A percentile compares a stretch with the other conserved stretches of the same genome.
Evolutionary conservation across 1,284 basidiomycete species (phyloP).

Genomic region (Cutaneotrichosporon sp.): DNA sequence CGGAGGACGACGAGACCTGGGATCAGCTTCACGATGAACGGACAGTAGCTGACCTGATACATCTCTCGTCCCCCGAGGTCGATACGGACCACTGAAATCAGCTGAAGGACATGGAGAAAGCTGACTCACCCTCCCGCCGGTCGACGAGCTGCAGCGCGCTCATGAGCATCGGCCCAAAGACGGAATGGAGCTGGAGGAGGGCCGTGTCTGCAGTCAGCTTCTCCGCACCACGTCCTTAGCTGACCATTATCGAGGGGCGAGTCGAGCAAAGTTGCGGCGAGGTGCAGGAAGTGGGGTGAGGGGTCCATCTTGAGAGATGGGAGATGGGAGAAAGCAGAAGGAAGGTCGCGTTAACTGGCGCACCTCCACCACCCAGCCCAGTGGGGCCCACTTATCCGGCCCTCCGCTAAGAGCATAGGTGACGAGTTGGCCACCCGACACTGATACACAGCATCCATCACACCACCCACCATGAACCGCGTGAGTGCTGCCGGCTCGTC

Average conservation of each 20-base stretch:
- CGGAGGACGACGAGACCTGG: conserved; percentile 41
- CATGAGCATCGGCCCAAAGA: conserved; percentile 47
- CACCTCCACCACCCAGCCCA: not conserved
- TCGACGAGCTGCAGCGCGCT: conserved; percentile 48
- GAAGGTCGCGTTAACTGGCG: not conserved
- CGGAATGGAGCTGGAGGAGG: conserved; percentile 39
- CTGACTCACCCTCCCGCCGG: conserved; percentile 41
- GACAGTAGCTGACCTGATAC: conserved; percentile 33
- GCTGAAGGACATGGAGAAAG: conserved; percentile 31
- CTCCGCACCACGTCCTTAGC: not conserved
- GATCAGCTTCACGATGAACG: not conserved
- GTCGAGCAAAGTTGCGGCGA: conserved; percentile 34
- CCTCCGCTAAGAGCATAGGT: not conserved
- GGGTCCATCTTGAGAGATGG: not conserved
- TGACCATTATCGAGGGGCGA: conserved; percentile 15
- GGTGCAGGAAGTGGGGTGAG: conserved; percentile 27
- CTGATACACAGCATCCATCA: too few species aligned
- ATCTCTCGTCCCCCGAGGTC: conserved; percentile 31
- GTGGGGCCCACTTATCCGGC: conserved; percentile 5
- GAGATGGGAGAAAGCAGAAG: not conserved
- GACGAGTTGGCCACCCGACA: conserved; percentile 9
- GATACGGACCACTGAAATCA: conserved; percentile 27
- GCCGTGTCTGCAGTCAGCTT: conserved; percentile 28
- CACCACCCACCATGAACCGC: conserved; percentile 37
- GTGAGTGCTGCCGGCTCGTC: too few species aligned